Percentiles rank a stretch among this genome's conserved stretches.
phyloP scores from a whole-genome alignment of 371 early-diverging fungal species.

The Mortierella sp. region DNA sequence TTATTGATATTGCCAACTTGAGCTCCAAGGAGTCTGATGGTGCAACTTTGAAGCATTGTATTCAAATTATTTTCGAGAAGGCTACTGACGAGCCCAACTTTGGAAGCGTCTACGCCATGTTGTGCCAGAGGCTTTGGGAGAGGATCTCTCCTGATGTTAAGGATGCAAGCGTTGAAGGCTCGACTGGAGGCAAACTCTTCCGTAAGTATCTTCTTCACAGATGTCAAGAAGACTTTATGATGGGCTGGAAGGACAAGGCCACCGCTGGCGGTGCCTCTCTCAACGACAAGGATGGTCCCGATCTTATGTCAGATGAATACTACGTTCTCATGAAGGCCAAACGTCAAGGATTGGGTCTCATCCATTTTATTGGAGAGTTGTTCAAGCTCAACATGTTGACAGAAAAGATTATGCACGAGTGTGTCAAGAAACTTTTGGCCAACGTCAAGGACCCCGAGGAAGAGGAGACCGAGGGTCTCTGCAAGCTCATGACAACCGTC shows the following conservation, averaged over 20 bases:
- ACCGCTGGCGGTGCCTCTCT: slow-evolving; percentile 61
- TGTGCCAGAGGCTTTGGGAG: slow-evolving; percentile 82
- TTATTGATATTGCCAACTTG: slow-evolving; percentile 81
- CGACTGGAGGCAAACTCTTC: slow-evolving; percentile 81
- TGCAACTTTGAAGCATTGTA: slow-evolving; percentile 79
- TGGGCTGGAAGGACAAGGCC: slow-evolving; percentile 80
- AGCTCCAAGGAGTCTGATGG: slow-evolving; percentile 78
- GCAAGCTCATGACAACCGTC: slow-evolving; percentile 90
- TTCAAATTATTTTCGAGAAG: slow-evolving; percentile 88
- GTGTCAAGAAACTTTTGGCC: slow-evolving; percentile 81
- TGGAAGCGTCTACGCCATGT: slow-evolving; percentile 89
- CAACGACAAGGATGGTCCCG: slow-evolving; percentile 61
- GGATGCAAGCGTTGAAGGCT: slow-evolving; percentile 65
- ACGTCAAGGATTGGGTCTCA: slow-evolving; percentile 94
- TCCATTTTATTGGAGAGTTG: slow-evolving; percentile 95
- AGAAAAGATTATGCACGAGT: slow-evolving; percentile 92
- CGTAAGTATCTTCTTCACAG: slow-evolving; percentile 91
- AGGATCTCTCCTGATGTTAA: slow-evolving; percentile 66
- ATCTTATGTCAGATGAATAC: slow-evolving; percentile 81
- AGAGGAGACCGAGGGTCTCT: slow-evolving; percentile 94
- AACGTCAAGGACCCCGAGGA: slow-evolving; percentile 87
- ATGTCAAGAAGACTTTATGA: slow-evolving; percentile 93
- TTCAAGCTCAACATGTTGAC: slow-evolving; percentile 91
- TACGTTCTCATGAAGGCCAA: slow-evolving; percentile 92
- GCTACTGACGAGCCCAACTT: slow-evolving; percentile 95